Base-by-base conservation (phyloP, 352 stramenopile genomes). In the Saprolegnia parasitica region DNA sequence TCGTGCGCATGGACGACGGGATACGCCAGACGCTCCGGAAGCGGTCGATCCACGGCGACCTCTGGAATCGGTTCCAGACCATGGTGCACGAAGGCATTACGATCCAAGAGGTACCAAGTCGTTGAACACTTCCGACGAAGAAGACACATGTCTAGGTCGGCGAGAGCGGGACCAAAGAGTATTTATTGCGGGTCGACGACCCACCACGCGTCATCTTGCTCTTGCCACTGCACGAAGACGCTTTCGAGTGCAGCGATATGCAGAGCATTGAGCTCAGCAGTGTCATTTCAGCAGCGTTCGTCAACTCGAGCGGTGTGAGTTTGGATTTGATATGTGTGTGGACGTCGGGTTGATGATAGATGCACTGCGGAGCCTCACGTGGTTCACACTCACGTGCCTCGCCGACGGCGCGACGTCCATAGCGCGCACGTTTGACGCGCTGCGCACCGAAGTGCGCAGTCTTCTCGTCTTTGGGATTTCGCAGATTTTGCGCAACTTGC, bases 1-100 rank as follows among this genome's bases (percentile, higher is more conserved):
- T 11, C 13, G 42, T 70, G 18, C 35, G 35, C 13, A 52, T 70
- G 9, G 63, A 70, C 42, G 63, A 70, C 26, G 55, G 63, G 21
- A 70, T 70, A 52, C 55, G 63, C 21, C 54, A 70, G 26, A 70
- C 63, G 46, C 54, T 70, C 16, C 49, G 63, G 29, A 70, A 70
- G 54, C 32, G 63, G 37, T 70, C 63, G 26, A 70, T 70, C 21
- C 63, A 70, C 42, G 63, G 63, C 23, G 63, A 70, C 35, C 50
- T 70, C 13, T 70, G 63, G 63, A 35, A 13, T n/a, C 63, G 63
- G 4, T 70, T 70, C 26, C 63, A 62, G 18, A 39, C 3, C 1
- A 35, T 70, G 10, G 50, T 62, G 23, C 9, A 29, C 18, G 55
- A 70, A 61, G 63, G 63, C 26, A 56, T 70, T 21, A 21, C 62